Evolutionary conservation across 768 basidiomycete genomes (phyloP).

Genomic region (Rubroboletus satanas): DNA sequence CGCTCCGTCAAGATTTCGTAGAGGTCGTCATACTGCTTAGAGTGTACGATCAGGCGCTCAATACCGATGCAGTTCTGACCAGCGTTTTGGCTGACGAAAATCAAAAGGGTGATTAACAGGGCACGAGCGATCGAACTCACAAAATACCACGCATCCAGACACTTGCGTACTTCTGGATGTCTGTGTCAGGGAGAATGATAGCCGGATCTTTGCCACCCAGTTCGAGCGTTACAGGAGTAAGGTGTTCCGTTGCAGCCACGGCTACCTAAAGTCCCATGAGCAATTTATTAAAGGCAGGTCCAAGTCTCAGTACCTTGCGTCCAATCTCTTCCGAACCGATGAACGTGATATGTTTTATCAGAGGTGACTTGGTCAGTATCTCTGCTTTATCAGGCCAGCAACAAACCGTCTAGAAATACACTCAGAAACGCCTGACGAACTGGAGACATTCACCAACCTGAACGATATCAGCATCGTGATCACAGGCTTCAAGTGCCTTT

Average conservation of each 20-base stretch:
- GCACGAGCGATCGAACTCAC: constrained; percentile 47
- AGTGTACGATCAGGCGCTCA: constrained; percentile 87
- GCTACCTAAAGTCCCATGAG: constrained; percentile 56
- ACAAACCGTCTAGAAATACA: constrained; percentile 56
- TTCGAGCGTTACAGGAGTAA: constrained; percentile 91
- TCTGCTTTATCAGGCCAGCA: constrained; percentile 88
- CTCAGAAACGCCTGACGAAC: constrained; percentile 5
- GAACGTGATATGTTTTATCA: constrained; percentile 92
- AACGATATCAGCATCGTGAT: constrained; percentile 85
- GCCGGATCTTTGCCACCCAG: constrained; percentile 95
- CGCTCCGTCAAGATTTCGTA: constrained; percentile 61
- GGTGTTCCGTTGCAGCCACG: constrained; percentile 73
- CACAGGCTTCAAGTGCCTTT: constrained; percentile 72
- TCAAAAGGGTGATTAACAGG: neutral
- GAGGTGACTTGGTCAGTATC: constrained; percentile 69
- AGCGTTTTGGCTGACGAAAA: constrained; percentile 66
- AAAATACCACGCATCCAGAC: constrained; percentile 89
- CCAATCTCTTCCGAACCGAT: constrained; percentile 82
- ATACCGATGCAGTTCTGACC: constrained; percentile 98
- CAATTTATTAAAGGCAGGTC: neutral
- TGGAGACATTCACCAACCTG: constrained; percentile 46
- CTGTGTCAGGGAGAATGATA: constrained; percentile 81
- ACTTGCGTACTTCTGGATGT: constrained; percentile 75
- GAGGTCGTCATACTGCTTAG: constrained; percentile 71
- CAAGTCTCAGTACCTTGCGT: constrained; percentile 49